Percentiles rank a stretch among this genome's conserved stretches.
Conservation (phyloP, 75 land plant genomes). For the Chamaecyparis obtusa region DNA sequence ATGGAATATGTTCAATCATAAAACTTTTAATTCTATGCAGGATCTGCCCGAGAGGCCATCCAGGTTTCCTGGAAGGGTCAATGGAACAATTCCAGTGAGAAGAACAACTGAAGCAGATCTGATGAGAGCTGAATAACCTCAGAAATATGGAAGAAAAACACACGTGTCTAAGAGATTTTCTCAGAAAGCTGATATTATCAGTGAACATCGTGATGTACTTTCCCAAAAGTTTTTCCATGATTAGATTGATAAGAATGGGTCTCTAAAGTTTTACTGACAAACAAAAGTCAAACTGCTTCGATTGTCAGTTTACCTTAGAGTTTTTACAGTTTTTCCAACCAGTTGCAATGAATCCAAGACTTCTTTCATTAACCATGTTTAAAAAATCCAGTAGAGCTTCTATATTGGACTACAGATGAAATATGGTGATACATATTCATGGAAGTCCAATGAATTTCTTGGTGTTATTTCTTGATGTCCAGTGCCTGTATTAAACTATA, state of each 20-base stretch:
- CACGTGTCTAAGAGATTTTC: constrained; percentile 8
- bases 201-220: constrained; percentile 54
- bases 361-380: no score
- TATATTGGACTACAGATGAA: background rate
- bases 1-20: background rate
- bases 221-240: background rate
- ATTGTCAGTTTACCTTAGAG: no score
- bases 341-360: no score
- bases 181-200: constrained; percentile 57
- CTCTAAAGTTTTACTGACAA: background rate
- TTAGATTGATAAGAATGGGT: background rate
- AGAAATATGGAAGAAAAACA: constrained; percentile 59
- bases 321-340: no score
- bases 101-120: constrained; percentile 66
- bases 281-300: background rate
- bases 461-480: background rate
- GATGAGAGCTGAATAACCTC: constrained; percentile 62
- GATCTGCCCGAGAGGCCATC: constrained; percentile 13
- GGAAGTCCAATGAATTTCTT: no score
- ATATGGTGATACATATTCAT: no score
- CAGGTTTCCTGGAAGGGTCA: background rate
- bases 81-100: constrained; percentile 54
- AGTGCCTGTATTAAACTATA: no score
- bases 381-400: no score
- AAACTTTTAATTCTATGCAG: background rate